Evolutionary conservation across 306 rosid species (phyloP).

Genomic region (Trifolium repens): DNA sequence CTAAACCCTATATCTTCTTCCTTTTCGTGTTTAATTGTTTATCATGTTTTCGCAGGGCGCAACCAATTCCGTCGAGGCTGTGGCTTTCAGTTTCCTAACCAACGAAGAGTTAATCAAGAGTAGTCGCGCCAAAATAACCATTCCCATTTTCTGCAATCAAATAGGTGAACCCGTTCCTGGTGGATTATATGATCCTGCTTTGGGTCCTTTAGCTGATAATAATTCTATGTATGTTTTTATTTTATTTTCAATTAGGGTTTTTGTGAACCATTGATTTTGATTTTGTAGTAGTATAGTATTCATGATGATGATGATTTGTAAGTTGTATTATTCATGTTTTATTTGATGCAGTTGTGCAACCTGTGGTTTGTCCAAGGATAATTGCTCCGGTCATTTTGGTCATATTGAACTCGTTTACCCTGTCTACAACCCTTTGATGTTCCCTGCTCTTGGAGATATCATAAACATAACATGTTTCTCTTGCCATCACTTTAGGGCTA

Average conservation of each 20-base stretch:
- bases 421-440: slow-evolving; percentile 77
- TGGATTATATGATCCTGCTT: slow-evolving; percentile 84
- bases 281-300: neutral
- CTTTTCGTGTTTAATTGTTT: no score
- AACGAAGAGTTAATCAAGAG: slow-evolving; percentile 59
- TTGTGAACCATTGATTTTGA: neutral
- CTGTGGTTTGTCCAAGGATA: slow-evolving; percentile 60
- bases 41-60: slow-evolving; percentile 53
- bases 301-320: neutral
- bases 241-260: neutral
- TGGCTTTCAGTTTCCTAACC: slow-evolving; percentile 70
- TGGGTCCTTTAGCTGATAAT: slow-evolving; percentile 72
- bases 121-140: slow-evolving; percentile 62
- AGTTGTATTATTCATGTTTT: slow-evolving; percentile 10
- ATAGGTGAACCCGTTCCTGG: slow-evolving; percentile 54
- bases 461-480: slow-evolving; percentile 64
- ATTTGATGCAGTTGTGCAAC: slow-evolving; percentile 72
- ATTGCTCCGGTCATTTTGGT: slow-evolving; percentile 89
- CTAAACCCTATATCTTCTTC: no score
- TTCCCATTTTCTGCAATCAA: slow-evolving; percentile 45
- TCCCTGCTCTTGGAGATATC: slow-evolving; percentile 58
- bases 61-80: slow-evolving; percentile 59
- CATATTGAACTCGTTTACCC: slow-evolving; percentile 76
- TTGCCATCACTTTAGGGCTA: slow-evolving; percentile 63
- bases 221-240: slow-evolving; percentile 51